Percentiles rank a stretch among this genome's conserved stretches.
These are phyloP conservation scores for Mycena rosella DNA, from an alignment of 768 basidiomycete genomes.

Conservation along the genomic window DNA sequence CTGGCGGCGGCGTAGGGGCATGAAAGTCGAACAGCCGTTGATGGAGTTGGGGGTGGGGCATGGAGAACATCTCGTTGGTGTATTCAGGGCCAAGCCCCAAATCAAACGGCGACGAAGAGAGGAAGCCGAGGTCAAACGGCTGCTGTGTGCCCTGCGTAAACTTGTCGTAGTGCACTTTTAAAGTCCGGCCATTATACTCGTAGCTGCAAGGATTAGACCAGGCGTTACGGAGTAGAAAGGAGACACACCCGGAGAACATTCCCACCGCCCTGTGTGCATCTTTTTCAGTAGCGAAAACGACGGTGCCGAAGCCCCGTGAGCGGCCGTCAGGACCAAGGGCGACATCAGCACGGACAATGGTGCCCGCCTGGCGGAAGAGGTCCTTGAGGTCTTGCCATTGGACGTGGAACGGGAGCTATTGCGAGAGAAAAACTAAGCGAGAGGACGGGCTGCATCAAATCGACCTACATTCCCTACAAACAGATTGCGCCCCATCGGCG, in stretches of 20 bases:
- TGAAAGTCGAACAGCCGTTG: constrained; percentile 28
- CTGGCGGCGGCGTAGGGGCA: not conserved
- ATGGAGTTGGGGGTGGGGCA: constrained; percentile 24
- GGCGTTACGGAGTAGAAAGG: not conserved
- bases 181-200: constrained; percentile 87
- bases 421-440: not conserved
- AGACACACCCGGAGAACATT: constrained; percentile 90
- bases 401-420: constrained; percentile 89
- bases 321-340: constrained; percentile 90
- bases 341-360: constrained; percentile 92
- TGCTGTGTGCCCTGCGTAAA: constrained; percentile 62
- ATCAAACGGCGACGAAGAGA: constrained; percentile 12
- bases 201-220: constrained; percentile 62
- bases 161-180: constrained; percentile 95
- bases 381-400: constrained; percentile 99
- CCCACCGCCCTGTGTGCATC: constrained; percentile 89
- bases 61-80: constrained; percentile 10
- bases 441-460: constrained; percentile 6
- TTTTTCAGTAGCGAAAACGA: constrained; percentile 83
- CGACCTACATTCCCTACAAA: constrained; percentile 90
- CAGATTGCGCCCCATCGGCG: constrained; percentile 64
- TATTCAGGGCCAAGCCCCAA: constrained; percentile 17
- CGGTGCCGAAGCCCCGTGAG: constrained; percentile 93
- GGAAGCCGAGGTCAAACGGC: constrained; percentile 39
- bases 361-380: constrained; percentile 91